phyloP scores from a whole-genome alignment of 1,284 basidiomycete species.

The Chalciporus sp. region DNA sequence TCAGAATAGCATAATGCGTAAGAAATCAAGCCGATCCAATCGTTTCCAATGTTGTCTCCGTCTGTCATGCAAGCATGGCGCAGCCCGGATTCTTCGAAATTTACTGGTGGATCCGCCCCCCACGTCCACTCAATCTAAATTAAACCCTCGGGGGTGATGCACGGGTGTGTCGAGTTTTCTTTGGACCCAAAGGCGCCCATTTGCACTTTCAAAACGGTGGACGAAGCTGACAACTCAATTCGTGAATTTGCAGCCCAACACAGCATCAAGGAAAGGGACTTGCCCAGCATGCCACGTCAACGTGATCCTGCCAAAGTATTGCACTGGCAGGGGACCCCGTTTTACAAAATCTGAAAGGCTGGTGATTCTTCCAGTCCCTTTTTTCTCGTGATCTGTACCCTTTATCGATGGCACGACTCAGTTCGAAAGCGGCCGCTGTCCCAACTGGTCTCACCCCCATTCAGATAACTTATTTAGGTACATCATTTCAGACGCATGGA shows the following conservation, averaged over 20 bases:
- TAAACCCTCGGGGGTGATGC: too few species aligned
- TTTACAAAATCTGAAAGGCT: not conserved
- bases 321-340: not conserved
- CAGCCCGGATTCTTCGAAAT: not conserved
- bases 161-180: not conserved
- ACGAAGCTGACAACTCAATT: not conserved
- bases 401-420: slow-evolving; percentile 1
- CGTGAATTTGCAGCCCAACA: not conserved
- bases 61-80: not conserved
- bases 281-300: slow-evolving; percentile 2
- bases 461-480: not conserved
- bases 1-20: not conserved
- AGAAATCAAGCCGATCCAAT: not conserved
- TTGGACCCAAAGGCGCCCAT: not conserved
- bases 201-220: not conserved
- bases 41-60: not conserved
- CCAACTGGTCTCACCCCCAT: not conserved
- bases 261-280: slow-evolving; percentile 1
- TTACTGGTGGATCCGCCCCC: not conserved
- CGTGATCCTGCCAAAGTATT: slow-evolving; percentile 1
- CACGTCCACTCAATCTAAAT: not conserved
- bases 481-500: not conserved
- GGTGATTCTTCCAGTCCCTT: slow-evolving; percentile 4
- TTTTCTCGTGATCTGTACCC: slow-evolving; percentile 8
- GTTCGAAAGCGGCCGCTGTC: slow-evolving; percentile 1